phyloP scores from a whole-genome alignment of 202 grass and related monocot genomes.

The Brachypodium distachyon region DNA sequence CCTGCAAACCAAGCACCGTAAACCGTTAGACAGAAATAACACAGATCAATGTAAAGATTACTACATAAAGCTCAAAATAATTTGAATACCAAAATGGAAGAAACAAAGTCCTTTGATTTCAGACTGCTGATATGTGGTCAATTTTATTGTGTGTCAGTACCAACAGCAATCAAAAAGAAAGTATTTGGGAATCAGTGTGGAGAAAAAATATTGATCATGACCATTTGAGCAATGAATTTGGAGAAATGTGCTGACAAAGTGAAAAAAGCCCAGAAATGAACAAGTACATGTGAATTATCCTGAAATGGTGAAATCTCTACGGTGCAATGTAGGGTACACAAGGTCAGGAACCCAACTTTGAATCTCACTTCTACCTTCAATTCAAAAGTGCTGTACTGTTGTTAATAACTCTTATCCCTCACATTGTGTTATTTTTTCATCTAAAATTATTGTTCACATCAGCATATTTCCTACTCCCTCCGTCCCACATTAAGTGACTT shows the following conservation, averaged over 20 bases:
- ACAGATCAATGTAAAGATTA: not conserved
- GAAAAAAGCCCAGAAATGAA: not conserved
- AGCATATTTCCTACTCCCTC: not conserved
- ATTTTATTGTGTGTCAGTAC: not conserved
- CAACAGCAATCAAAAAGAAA: not conserved
- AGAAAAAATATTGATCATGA: not conserved
- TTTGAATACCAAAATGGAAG: not conserved
- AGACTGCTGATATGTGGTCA: not conserved
- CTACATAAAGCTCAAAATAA: not conserved
- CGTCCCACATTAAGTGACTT: no score
- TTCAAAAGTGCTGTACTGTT: no score
- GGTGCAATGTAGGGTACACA: not conserved
- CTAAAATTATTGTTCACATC: not conserved
- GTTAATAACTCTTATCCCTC: not conserved
- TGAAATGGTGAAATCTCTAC: not conserved
- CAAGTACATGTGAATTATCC: not conserved
- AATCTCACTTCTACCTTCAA: not conserved
- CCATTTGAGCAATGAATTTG: not conserved
- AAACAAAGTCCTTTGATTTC: not conserved
- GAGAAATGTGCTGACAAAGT: not conserved
- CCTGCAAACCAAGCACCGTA: slow-evolving; percentile 30
- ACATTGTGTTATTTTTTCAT: not conserved
- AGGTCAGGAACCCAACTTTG: not conserved
- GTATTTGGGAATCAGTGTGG: not conserved
- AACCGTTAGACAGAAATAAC: not conserved